A percentile compares a stretch with the other conserved stretches of the same genome.
These are phyloP conservation scores for Megacollybia marginata DNA, from an alignment of 768 basidiomycete species.

Conservation along the genomic window DNA sequence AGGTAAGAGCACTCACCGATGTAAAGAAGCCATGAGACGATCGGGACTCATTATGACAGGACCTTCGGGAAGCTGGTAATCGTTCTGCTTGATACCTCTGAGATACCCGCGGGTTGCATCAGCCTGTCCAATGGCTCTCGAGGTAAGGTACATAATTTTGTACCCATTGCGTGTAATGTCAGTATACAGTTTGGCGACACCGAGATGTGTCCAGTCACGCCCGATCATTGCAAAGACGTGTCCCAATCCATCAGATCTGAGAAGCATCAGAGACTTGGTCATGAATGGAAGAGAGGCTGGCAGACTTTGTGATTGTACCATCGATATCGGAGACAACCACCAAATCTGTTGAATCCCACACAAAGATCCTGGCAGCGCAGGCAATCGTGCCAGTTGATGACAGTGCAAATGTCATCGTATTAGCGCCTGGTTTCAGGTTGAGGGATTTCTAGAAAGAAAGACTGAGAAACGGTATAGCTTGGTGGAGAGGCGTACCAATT, in stretches of 20 bases:
- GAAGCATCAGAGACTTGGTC: not conserved
- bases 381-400: constrained; percentile 75
- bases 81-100: constrained; percentile 89
- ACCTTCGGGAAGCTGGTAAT: constrained; percentile 94
- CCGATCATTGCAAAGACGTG: constrained; percentile 98
- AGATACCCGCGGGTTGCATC: constrained; percentile 95
- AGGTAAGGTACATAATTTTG: constrained; percentile 96
- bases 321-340: constrained; percentile 97
- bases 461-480: not conserved
- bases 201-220: constrained; percentile 95
- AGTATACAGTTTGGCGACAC: constrained; percentile 95
- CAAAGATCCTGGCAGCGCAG: constrained; percentile 88
- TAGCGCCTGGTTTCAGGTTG: constrained; percentile 78
- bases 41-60: constrained; percentile 99
- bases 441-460: constrained; percentile 65
- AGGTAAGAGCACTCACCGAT: constrained; percentile 54
- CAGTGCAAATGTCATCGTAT: constrained; percentile 89
- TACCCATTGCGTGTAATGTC: constrained; percentile 95
- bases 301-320: constrained; percentile 96
- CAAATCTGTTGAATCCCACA: constrained; percentile 89
- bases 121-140: constrained; percentile 95
- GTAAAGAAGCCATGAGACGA: constrained; percentile 86
- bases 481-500: constrained; percentile 53
- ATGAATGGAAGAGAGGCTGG: not conserved
- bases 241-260: constrained; percentile 89